Conservation (phyloP, 1,284 basidiomycete genomes). For the Cutaneotrichosporon dermatis region DNA sequence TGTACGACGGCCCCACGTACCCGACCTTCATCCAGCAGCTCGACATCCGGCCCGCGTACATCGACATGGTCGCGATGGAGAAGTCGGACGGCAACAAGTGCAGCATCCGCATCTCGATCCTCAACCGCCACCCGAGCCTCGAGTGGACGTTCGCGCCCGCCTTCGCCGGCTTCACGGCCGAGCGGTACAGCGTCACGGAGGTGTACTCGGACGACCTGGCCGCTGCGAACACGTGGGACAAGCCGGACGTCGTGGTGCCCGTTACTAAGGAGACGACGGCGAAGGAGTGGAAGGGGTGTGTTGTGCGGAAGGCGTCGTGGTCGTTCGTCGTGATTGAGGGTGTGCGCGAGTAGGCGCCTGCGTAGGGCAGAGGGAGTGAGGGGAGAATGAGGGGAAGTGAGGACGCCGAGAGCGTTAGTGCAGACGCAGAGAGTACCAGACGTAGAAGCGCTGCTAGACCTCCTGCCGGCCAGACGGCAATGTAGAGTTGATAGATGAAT, state of each 20-base stretch:
- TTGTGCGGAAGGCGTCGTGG: slow-evolving; percentile 42
- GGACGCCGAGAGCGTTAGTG: too few relatives aligned
- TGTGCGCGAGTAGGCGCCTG: too few relatives aligned
- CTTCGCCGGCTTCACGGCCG: slow-evolving; percentile 29
- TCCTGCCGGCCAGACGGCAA: too few relatives aligned
- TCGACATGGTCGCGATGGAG: slow-evolving; percentile 30
- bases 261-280: slow-evolving; percentile 15
- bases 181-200: slow-evolving; percentile 1
- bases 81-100: slow-evolving; percentile 6
- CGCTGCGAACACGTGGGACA: slow-evolving; percentile 15
- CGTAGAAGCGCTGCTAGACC: too few relatives aligned
- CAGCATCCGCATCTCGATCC: slow-evolving; percentile 25
- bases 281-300: slow-evolving; percentile 23
- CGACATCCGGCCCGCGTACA: slow-evolving; percentile 21
- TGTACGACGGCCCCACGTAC: slow-evolving; percentile 30
- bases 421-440: too few relatives aligned
- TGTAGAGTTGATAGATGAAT: too few relatives aligned
- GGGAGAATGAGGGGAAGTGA: too few relatives aligned
- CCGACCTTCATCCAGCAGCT: slow-evolving; percentile 32
- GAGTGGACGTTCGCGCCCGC: slow-evolving; percentile 24
- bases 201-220: slow-evolving; percentile 24
- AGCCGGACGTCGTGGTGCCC: slow-evolving; percentile 27
- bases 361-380: too few relatives aligned
- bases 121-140: slow-evolving; percentile 30
- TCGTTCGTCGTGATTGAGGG: slow-evolving; percentile 3